Conservation (phyloP, 129 eudicot genomes). For the Logfia minima region DNA sequence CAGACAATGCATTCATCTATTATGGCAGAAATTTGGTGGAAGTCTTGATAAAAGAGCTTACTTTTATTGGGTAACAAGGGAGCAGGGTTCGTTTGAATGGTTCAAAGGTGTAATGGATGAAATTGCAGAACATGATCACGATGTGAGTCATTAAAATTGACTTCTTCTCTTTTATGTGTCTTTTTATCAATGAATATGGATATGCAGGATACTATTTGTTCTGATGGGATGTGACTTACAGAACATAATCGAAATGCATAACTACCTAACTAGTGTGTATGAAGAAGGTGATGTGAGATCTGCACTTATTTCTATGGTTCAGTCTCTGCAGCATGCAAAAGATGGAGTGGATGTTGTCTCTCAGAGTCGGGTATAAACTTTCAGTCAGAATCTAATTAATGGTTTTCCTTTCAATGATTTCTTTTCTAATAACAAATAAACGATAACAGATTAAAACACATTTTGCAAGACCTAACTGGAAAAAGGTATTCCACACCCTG, state of each 20-base stretch:
- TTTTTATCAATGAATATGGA: not conserved
- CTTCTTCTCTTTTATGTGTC: not conserved
- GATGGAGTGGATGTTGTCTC: constrained; percentile 96
- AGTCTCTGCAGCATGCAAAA: constrained; percentile 90
- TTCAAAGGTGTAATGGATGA: constrained; percentile 99
- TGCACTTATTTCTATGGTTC: constrained; percentile 95
- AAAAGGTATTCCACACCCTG: constrained; percentile 69
- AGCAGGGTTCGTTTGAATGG: constrained; percentile 97
- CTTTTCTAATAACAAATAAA: not conserved
- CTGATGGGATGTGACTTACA: constrained; percentile 34
- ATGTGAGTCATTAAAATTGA: constrained; percentile 41
- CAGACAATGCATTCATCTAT: not conserved
- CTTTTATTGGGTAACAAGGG: constrained; percentile 97
- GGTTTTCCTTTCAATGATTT: too few species aligned
- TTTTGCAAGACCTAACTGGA: constrained; percentile 97
- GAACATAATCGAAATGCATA: constrained; percentile 90
- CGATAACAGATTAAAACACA: constrained; percentile 78
- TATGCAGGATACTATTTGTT: not conserved
- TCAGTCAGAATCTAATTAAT: too few species aligned
- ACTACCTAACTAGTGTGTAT: constrained; percentile 89
- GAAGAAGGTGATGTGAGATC: constrained; percentile 99
- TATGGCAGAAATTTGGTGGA: too few species aligned
- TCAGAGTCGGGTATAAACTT: constrained; percentile 65
- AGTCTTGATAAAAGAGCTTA: constrained; percentile 60
- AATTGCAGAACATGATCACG: constrained; percentile 66